phyloP scores from a whole-genome alignment of 768 basidiomycete genomes.

The Neoboletus magnificus region DNA sequence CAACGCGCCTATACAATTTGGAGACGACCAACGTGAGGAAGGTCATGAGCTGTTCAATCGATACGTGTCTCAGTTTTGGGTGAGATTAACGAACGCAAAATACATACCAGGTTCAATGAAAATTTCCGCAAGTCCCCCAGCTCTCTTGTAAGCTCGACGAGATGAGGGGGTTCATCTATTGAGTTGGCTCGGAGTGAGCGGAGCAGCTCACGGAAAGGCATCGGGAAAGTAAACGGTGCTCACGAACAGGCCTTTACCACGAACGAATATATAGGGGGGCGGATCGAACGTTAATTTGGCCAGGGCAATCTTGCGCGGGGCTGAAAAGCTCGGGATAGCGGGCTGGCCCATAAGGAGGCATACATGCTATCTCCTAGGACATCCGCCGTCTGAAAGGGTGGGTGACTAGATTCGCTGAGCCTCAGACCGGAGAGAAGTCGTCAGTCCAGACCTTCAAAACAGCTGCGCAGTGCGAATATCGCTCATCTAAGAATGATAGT shows the following conservation, averaged over 20 bases:
- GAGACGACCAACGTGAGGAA: constrained; percentile 24
- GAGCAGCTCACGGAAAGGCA: constrained; percentile 6
- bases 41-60: constrained; percentile 21
- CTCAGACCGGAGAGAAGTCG: background rate
- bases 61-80: background rate
- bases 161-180: background rate
- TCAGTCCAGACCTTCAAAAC: constrained; percentile 11
- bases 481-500: background rate
- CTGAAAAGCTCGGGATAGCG: background rate
- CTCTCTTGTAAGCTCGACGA: constrained; percentile 18
- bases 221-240: background rate
- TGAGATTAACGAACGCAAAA: background rate
- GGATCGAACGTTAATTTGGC: background rate
- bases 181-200: background rate
- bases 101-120: constrained; percentile 20
- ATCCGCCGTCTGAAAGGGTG: background rate
- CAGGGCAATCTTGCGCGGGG: background rate
- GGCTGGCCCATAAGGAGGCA: background rate
- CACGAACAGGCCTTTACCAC: background rate
- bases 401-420: background rate
- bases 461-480: background rate
- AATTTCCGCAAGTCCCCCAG: constrained; percentile 22
- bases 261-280: constrained; percentile 8
- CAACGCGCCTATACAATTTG: background rate
- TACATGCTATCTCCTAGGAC: background rate